phyloP scores from a whole-genome alignment of 2,329 filamentous ascomycete species.

The Alternaria sp. region DNA sequence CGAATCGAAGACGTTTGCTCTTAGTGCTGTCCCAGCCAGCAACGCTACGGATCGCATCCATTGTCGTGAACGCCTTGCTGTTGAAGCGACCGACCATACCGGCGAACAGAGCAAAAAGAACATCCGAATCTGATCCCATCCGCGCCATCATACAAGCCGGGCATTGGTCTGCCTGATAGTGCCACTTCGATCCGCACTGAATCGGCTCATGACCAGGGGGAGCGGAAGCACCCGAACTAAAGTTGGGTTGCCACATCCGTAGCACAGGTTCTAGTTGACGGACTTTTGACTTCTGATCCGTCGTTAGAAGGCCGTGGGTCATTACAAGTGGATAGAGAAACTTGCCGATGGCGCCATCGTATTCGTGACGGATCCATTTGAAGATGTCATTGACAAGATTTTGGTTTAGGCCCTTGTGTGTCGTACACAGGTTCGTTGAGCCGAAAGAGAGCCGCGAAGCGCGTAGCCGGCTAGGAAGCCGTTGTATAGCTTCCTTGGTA shows the following conservation, averaged over 20 bases:
- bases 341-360: conserved; percentile 28
- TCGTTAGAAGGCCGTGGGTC: conserved; percentile 15
- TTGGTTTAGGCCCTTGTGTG: conserved; percentile 31
- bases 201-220: conserved; percentile 28
- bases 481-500: conserved; percentile 21
- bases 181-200: conserved; percentile 21
- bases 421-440: conserved; percentile 25
- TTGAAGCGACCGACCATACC: conserved; percentile 32
- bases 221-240: conserved; percentile 13
- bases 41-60: conserved; percentile 1
- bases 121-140: conserved; percentile 31
- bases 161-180: conserved; percentile 30
- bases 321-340: conserved; percentile 38
- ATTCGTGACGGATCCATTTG: conserved; percentile 28
- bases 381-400: conserved; percentile 31
- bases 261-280: conserved; percentile 39
- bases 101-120: conserved; percentile 33
- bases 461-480: conserved; percentile 31
- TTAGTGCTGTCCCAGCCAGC: conserved; percentile 15
- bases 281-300: conserved; percentile 17
- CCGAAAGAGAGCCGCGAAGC: conserved; percentile 18
- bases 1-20: conserved; percentile 29
- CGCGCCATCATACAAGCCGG: conserved; percentile 40
- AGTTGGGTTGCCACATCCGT: conserved; percentile 33
- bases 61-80: not conserved